Conservation (phyloP, 192 early-diverging fungal species). For the Coemansia sp. region DNA sequence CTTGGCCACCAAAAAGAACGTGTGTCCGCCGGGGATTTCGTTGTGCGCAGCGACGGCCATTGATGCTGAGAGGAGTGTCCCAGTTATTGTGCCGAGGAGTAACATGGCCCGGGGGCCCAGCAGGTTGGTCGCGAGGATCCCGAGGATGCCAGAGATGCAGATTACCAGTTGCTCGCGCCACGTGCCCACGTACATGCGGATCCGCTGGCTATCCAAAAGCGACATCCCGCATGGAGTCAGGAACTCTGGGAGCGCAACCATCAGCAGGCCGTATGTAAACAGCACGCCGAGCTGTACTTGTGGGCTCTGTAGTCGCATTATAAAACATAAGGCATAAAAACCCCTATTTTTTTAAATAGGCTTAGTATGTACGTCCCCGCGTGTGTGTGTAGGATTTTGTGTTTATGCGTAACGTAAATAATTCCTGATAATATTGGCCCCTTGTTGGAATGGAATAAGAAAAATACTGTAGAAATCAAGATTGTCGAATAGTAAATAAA, state of each 20-base stretch:
- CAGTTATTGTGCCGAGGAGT: background rate
- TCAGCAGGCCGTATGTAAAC: conserved; percentile 4
- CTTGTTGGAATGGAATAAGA: too few species aligned
- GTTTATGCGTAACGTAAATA: too few species aligned
- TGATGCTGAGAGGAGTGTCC: background rate
- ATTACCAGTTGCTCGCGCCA: conserved; percentile 15
- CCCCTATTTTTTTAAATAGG: too few species aligned
- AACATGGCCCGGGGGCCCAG: conserved; percentile 8
- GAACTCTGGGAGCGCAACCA: conserved; percentile 2
- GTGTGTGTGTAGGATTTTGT: too few species aligned
- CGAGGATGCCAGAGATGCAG: background rate
- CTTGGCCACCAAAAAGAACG: background rate
- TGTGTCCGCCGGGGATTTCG: background rate
- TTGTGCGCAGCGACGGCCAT: background rate
- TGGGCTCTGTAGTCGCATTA: conserved; percentile 21
- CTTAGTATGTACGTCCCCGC: too few species aligned
- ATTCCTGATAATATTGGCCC: too few species aligned
- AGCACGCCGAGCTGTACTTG: conserved; percentile 19
- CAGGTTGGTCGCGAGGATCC: conserved; percentile 10
- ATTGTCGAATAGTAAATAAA: too few species aligned
- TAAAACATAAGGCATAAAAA: too few species aligned
- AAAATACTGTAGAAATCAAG: too few species aligned
- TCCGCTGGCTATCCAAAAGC: background rate
- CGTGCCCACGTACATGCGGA: conserved; percentile 1
- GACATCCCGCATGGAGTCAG: conserved; percentile 6